Conservation (phyloP, 2,329 filamentous ascomycete species). For the Claviceps digitariae region DNA sequence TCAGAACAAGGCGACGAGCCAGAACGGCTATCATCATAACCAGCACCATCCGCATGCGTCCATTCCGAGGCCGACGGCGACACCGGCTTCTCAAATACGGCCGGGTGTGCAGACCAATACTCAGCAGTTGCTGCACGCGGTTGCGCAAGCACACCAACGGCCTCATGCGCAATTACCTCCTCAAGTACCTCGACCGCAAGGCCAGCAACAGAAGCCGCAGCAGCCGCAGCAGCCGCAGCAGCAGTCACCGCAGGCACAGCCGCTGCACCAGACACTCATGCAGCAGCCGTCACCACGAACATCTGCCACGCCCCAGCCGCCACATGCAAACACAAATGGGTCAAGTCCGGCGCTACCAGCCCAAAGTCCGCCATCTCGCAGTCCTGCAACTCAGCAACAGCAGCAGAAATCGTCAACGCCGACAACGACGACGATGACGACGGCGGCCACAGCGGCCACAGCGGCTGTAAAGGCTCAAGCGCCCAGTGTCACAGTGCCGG, state of each 20-base stretch:
- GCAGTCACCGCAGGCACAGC: conserved; percentile 10
- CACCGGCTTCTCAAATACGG: conserved; percentile 14
- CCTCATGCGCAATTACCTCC: conserved; percentile 17
- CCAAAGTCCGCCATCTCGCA: neutral
- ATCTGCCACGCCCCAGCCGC: conserved; percentile 1
- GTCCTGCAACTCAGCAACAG: neutral
- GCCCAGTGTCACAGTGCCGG: neutral
- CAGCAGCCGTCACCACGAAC: neutral
- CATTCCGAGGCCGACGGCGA: conserved; percentile 3
- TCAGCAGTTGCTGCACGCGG: conserved; percentile 18
- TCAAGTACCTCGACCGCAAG: conserved; percentile 7
- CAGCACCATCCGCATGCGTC: neutral
- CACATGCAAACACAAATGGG: neutral
- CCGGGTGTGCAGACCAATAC: conserved; percentile 15
- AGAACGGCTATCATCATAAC: neutral
- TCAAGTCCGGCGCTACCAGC: neutral
- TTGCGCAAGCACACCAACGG: conserved; percentile 11
- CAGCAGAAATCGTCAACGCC: neutral
- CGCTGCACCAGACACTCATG: too few relatives aligned
- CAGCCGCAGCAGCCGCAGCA: conserved; percentile 8
- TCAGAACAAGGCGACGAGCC: neutral
- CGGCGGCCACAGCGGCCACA: neutral
- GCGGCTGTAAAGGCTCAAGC: neutral
- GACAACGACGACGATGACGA: neutral
- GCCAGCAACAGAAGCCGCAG: conserved; percentile 10